Evolutionary conservation across 257 asterid species (phyloP), one percentile per base, ranked within the genome.

Genomic region (Gentiana straminea): DNA sequence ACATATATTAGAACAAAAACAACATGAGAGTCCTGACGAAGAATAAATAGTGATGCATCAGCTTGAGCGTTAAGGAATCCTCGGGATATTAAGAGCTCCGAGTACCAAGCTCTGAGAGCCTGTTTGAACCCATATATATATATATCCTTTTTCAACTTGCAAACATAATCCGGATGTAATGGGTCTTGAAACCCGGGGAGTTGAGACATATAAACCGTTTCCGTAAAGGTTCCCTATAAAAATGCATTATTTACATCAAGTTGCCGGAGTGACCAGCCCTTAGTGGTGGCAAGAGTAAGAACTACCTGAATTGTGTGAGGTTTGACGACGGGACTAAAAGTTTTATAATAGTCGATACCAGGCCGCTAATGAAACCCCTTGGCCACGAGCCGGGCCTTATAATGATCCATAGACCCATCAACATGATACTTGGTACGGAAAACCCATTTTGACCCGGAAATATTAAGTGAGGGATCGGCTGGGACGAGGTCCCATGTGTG

Each of bases 341-440:
- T 59, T 4, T 59, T 33, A 5, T 1, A 1, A 13, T 46, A 68
- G 12, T 68, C 68, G 3, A 50, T 2, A 1, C 49, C n/a, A 34
- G 49, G 43, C n/a, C 35, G 33, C 12, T 45, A 49, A 4, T 12
- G 33, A 33, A 50, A 55, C 0, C 51, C 54, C 8, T 57, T 57
- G 3, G 64, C 55, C 7, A 61, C 67, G 1, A 67, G 35, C 0
- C 47, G 47, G 0, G 73, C 73, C 35, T 68, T 67, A 13, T 37
- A 44, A 1, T 63, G 49, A 1, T 50, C 50, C 3, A 68, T 10
- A 3, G 52, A 7, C 0, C 64, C 68, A 39, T 41, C 54, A 8
- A 50, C 24, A 24, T 24, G 24, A 24, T 24, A 24, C 47, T 58
- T 15, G 24, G 47, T 43, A 0, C 0, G 3, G 47, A 39, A 58